Percentiles rank a stretch among this genome's conserved stretches.
Evolutionary conservation across 2,329 filamentous ascomycete genomes (phyloP).

Genomic region (Ophiostoma piceae): DNA sequence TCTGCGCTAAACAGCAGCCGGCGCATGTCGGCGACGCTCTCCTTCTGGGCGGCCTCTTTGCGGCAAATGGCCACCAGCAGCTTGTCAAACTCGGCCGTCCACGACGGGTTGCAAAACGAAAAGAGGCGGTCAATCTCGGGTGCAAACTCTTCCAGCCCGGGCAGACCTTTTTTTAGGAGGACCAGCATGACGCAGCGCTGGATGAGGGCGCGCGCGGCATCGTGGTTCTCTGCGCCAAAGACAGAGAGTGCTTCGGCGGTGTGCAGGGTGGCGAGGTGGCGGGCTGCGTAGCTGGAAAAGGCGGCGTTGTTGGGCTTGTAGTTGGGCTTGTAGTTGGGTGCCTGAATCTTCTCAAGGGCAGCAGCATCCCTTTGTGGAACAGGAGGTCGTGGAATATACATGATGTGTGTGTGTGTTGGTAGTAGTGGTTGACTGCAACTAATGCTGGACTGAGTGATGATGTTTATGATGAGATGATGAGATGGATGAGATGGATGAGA

Average conservation of each 20-base stretch:
- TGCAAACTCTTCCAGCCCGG: neutral
- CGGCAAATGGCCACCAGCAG: neutral
- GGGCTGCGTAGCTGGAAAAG: neutral
- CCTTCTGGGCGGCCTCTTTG: neutral
- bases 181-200: neutral
- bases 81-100: neutral
- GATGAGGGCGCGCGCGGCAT: neutral
- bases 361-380: too few species aligned
- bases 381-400: too few species aligned
- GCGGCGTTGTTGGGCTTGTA: neutral
- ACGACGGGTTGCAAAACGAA: neutral
- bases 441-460: neutral
- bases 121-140: neutral
- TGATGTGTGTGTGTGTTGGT: too few species aligned
- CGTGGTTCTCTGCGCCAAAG: neutral
- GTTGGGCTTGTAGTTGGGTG: neutral
- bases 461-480: neutral
- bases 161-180: neutral
- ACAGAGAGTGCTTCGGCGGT: neutral
- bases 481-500: neutral
- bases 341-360: too few species aligned
- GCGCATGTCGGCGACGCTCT: neutral
- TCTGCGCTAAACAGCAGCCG: too few species aligned
- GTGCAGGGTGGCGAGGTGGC: neutral
- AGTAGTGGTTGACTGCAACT: neutral